Evolutionary conservation across 345 rosid species (phyloP), one percentile per base, ranked within the genome.

Genomic region (Clausena lansium): DNA sequence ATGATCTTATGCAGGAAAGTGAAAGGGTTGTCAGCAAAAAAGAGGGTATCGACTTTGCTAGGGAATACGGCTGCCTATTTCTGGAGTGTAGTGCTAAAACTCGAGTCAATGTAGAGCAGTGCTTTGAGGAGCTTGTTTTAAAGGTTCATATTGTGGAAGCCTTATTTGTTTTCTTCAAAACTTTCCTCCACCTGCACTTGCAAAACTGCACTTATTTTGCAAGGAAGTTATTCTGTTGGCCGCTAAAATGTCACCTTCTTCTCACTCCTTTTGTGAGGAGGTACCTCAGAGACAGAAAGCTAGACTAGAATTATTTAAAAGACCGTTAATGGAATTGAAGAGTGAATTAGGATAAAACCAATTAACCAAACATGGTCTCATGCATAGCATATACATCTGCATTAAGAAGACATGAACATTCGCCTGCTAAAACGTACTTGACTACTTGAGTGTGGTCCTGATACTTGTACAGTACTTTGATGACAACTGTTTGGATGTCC

Each of bases 61-160:
- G 97, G 81, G 91, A 94, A 78, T 91, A 89, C 27, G 98, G 99
- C 39, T 94, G 99, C 79, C 91, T 96, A 70, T 96, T 90, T 85
- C 86, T 92, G 1, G 99, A 96, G 80, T 96, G 99, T 76, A 96
- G 99, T 38, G 98, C 99, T 22, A 96, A 94, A 85, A 92, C 99
- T 36, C 89, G 92, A 5, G 89, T 88, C 38, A 96, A 96, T 72
- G 99, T 96, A 35, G 92, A 96, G 76, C 97, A 92, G 67, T 92
- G 97, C 82, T 96, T 91, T n/a, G 98, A 96, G 83, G 99, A 96
- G 88, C 97, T 96, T 78, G 99, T 91, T 84, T 81, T 91, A 55
- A 94, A 94, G 99, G 99, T 90, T 73, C 25, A 30, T 27, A 19
- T 7, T 62, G 9, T 33, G 15, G 2, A 57, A 6, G 47, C 47